Percentiles rank a stretch among this genome's conserved stretches.
phyloP scores from a whole-genome alignment of 306 rosid genomes.

The Morella rubra region DNA sequence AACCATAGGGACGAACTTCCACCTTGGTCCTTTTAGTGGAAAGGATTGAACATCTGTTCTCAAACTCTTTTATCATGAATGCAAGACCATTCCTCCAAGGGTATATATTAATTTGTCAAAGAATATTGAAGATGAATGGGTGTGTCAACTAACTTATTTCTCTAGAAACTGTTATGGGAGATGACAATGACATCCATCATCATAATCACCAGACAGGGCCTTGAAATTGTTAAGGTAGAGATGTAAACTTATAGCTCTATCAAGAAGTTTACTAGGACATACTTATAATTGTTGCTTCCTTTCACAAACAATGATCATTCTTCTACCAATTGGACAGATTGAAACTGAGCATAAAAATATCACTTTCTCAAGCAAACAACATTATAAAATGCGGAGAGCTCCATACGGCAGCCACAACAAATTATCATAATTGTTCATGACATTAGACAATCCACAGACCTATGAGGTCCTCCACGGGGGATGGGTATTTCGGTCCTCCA shows the following conservation, averaged over 20 bases:
- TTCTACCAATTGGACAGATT: background rate
- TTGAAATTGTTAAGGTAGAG: background rate
- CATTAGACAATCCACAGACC: conserved; percentile 43
- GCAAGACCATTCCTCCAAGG: background rate
- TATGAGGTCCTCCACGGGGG: conserved; percentile 98
- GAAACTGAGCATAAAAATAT: background rate
- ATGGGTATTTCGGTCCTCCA: conserved; percentile 86
- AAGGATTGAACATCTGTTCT: background rate
- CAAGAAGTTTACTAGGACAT: background rate
- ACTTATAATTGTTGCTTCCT: background rate
- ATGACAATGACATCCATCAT: background rate
- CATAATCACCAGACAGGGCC: background rate
- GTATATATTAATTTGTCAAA: background rate
- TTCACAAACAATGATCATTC: background rate
- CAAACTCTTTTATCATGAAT: background rate
- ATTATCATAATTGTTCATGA: conserved; percentile 13
- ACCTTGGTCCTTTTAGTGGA: no score
- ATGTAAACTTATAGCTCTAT: background rate
- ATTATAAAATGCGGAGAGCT: conserved; percentile 4
- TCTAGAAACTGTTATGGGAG: background rate
- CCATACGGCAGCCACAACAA: conserved; percentile 1
- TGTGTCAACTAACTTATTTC: background rate
- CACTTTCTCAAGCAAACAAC: background rate
- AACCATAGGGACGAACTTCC: background rate
- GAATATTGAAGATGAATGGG: background rate